Base-by-base conservation (phyloP, 2,329 filamentous ascomycete species). In the Epichloe bromicola region DNA sequence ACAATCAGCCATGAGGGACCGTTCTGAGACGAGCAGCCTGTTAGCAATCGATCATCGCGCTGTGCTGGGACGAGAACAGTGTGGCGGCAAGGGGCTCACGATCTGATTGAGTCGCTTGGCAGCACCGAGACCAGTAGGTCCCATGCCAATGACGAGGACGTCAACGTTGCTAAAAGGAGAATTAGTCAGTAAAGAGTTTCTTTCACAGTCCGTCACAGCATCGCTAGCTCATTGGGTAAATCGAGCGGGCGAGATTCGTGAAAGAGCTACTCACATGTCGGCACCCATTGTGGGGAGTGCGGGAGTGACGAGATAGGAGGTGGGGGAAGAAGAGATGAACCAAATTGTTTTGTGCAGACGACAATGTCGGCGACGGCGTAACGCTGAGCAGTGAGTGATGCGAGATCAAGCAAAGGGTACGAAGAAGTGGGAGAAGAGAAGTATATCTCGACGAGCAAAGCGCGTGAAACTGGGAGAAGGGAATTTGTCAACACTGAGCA, bases 41-140 rank as follows among this genome's bases (percentile, higher is more conserved):
- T 63, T 55, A 64, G 67, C 64, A 41, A 54, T 58, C 33, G 26
- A 17, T 40, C 49, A 23, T 49, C 48, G 30, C 30, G 23, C 6
- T n/a, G 12, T 3, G n/a, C 17, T 36, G 36, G 23, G 19, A n/a
- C 23, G 19, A 30, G 20, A 23, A 43, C 41, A 26, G 39, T 44
- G 47, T 63, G 61, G 64, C 62, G 63, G 64, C 63, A 60, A 65
- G 59, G 67, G 59, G 67, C 84, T 61, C 77, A 97, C 93, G 66
- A 96, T 83, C 73, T 98, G 93, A 72, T 97, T 86, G 59, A 98
- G 81, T 68, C 93, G 88, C 79, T 98, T 98, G 63, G 93, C 93
- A 68, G 93, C 93, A 78, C 93, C 93, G 61, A 97, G 82, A 73
- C 93, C 93, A 65, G 93, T 97, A 63, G 93, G 93, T 67, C 93